These are phyloP conservation scores for Diplodia intermedia DNA, from an alignment of 2,329 filamentous ascomycete genomes.

Conservation along the genomic window DNA sequence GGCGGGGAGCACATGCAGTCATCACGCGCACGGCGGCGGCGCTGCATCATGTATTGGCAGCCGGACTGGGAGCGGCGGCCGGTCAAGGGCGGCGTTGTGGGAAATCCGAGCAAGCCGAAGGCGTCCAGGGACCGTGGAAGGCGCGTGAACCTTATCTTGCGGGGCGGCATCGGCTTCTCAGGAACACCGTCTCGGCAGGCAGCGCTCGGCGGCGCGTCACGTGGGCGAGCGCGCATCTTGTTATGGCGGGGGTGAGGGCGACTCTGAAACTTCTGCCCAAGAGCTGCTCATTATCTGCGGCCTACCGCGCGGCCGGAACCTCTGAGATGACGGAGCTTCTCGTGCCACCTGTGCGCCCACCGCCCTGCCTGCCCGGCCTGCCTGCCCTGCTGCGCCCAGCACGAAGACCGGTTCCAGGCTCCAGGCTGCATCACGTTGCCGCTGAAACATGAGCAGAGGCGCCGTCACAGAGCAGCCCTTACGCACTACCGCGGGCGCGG, in stretches of 20 bases:
- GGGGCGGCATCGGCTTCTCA: background rate
- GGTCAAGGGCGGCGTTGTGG: conserved; percentile 19
- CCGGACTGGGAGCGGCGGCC: background rate
- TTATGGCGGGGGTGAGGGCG: conserved; percentile 17
- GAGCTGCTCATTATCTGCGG: conserved; percentile 13
- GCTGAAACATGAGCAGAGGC: conserved; percentile 10
- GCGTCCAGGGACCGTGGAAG: no score
- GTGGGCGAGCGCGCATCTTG: background rate
- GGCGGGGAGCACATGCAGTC: background rate
- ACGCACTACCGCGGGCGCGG: background rate
- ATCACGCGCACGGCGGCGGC: background rate
- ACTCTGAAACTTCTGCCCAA: conserved; percentile 27
- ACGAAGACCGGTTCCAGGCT: background rate
- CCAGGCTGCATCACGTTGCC: conserved; percentile 6
- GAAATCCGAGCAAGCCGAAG: no score
- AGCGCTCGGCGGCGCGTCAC: background rate
- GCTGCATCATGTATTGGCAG: conserved; percentile 10
- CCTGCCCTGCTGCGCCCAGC: no score
- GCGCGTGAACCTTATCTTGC: background rate
- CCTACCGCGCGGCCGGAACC: conserved; percentile 18
- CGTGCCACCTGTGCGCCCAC: background rate
- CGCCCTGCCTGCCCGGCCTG: no score
- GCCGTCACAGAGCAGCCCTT: background rate
- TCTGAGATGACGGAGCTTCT: background rate
- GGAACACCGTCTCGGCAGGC: background rate